These are phyloP conservation scores for Microcyclospora pomicola DNA, from an alignment of 2,329 filamentous ascomycete genomes.

Conservation along the genomic window DNA sequence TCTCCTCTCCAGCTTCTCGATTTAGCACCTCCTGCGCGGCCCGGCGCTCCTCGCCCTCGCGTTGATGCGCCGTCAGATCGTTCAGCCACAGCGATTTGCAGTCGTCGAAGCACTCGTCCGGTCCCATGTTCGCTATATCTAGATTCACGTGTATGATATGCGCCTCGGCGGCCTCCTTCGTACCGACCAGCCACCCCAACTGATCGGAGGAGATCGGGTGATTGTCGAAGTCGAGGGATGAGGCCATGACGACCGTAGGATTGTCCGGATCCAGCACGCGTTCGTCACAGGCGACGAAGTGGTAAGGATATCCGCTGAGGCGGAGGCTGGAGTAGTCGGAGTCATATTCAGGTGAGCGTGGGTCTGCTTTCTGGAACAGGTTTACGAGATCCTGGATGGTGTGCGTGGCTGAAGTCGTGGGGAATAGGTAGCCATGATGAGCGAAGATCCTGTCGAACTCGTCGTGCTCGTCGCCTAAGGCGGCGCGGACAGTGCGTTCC, in stretches of 20 bases:
- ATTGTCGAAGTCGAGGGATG: background rate
- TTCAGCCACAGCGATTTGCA: slow-evolving; percentile 1
- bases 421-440: background rate
- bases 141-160: background rate
- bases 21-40: too few species aligned
- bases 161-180: background rate
- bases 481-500: background rate
- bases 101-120: background rate
- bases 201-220: background rate
- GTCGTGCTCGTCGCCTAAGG: background rate
- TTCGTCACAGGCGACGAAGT: slow-evolving; percentile 1
- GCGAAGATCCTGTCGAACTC: background rate
- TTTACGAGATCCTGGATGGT: slow-evolving; percentile 1
- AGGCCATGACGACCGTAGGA: background rate
- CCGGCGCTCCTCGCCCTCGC: too few species aligned
- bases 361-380: slow-evolving; percentile 1
- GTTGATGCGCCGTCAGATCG: background rate
- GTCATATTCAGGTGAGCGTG: background rate
- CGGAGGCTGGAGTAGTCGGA: background rate
- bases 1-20: too few species aligned
- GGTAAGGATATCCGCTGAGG: background rate
- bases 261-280: background rate
- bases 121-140: slow-evolving; percentile 1
- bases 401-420: background rate
- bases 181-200: background rate